Evolutionary conservation across 2,329 filamentous ascomycete species (phyloP).

Genomic region (Microdochium bolleyi): DNA sequence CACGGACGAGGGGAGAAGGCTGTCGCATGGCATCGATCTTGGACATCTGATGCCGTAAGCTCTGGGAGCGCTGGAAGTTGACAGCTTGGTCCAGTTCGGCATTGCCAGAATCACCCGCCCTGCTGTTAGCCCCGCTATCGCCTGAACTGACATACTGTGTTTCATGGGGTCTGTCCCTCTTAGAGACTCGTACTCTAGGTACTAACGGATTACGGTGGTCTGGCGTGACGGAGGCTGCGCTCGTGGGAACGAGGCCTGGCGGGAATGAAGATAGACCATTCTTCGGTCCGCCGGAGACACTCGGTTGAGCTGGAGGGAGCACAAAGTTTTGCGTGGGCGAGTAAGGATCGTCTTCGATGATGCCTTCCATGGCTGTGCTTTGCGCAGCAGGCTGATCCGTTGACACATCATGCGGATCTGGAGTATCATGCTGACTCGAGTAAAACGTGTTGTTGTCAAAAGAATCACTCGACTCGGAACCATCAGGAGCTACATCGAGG

Average conservation of each 20-base stretch:
- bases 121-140: constrained; percentile 32
- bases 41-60: constrained; percentile 24
- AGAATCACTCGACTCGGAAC: constrained; percentile 63
- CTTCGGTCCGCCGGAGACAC: not conserved
- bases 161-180: constrained; percentile 4
- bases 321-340: constrained; percentile 12
- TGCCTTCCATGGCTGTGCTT: constrained; percentile 19
- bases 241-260: not conserved
- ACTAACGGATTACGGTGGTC: not conserved
- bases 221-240: not conserved
- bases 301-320: not conserved
- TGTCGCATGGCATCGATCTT: constrained; percentile 30
- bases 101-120: constrained; percentile 30
- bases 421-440: constrained; percentile 85
- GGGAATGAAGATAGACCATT: not conserved
- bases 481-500: constrained; percentile 45
- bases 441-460: constrained; percentile 95
- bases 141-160: constrained; percentile 23
- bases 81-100: constrained; percentile 26
- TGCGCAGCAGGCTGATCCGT: constrained; percentile 37
- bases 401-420: constrained; percentile 41
- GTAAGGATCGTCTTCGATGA: constrained; percentile 20
- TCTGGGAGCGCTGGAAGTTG: constrained; percentile 19
- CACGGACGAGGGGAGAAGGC: constrained; percentile 58
- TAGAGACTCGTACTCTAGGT: not conserved